Base-by-base conservation (phyloP, 225 moss, liverwort and hornwort genomes). In the Anthoceros angustus region DNA sequence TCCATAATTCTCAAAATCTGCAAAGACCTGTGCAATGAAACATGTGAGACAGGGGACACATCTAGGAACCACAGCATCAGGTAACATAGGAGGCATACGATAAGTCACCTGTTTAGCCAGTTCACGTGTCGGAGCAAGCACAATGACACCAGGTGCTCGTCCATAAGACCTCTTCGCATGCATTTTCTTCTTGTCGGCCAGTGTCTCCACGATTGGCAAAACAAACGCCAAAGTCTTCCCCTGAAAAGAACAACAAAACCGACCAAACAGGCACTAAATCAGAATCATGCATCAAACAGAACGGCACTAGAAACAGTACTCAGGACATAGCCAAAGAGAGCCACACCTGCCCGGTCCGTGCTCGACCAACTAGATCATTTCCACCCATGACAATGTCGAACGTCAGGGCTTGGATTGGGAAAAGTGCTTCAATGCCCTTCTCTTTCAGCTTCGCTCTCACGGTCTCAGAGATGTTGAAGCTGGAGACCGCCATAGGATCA, bases 151-250 rank as follows among this genome's bases (percentile, higher is more conserved):
- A 1, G 98, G 98, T 2, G 76, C 70, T 43, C 81, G 69, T 10
- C 78, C 69, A 39, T 82, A 71, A 0, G 79, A 74, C 70, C 70
- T 71, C 63, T 74, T 79, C 0, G 75, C 73, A 9, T 86, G 81
- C 62, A 66, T 80, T 32, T 62, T 72, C 12, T 71, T 82, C 15
- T 75, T 80, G 72, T 83, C 74, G 0, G 80, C 87, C 21, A 98
- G 66, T 1, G 89, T 87, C 61, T 98, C 98, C 74, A 98, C 26
- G 63, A 98, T 87, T 2, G 98, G 98, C 63, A 98, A 76, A 62
- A 98, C 95, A 61, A 91, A 98, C 0, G 95, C 95, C 71, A 98
- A 71, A 24, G 92, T 98, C 62, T 92, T 98, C 0, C 95, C 92
- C 87, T 91, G 76, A 24, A 66, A 66, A 64, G 24, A 21, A 68